Evolutionary conservation across 2,329 filamentous ascomycete species (phyloP), one percentile per base, ranked within the genome.

Genomic region (Colletotrichum phormii): DNA sequence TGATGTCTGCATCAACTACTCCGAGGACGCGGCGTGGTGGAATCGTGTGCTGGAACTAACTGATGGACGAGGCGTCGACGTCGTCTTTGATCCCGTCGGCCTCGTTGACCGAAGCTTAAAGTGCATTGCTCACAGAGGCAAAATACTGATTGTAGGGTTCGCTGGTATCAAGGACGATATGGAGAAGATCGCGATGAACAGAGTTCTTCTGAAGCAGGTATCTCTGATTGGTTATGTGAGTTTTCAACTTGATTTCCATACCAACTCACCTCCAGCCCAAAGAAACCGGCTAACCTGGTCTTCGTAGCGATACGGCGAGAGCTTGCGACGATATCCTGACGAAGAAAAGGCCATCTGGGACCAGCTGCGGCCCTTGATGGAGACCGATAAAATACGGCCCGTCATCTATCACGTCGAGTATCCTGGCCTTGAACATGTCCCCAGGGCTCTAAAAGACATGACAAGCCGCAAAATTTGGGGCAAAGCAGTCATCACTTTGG

Each of bases 81-180:
- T 90, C 0, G 86, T 91, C 13, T 88, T 88, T 75, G 89, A 92
- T 79, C 84, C 86, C 8, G 88, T 91, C 12, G 89, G 89, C 0
- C 82, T 89, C 29, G 87, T 91, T 8, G 84, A 87, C 72, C 84
- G 84, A 71, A 88, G 87, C 51, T 77, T 91, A 33, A 85, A 85
- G 71, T 89, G 88, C 75, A 79, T 89, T 37, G 87, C 83, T 29
- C 87, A 89, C 77, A 83, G 85, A 46, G 89, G 89, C 0, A 81
- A 86, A 37, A 79, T 92, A 22, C 82, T 92, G 2, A 81, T 91
- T 33, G 83, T 90, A 2, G 89, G 89, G 0, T 92, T 91, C 77
- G 89, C 89, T 6, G 89, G 86, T 1, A 81, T 85, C 61, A 84
- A 79, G 18, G 87, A 87, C 0, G 79, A 85, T 8, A 86, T 91